Evolutionary conservation across 2,329 filamentous ascomycete genomes (phyloP), one percentile per base, ranked within the genome.

Genomic region (Incumbomyces lentus): DNA sequence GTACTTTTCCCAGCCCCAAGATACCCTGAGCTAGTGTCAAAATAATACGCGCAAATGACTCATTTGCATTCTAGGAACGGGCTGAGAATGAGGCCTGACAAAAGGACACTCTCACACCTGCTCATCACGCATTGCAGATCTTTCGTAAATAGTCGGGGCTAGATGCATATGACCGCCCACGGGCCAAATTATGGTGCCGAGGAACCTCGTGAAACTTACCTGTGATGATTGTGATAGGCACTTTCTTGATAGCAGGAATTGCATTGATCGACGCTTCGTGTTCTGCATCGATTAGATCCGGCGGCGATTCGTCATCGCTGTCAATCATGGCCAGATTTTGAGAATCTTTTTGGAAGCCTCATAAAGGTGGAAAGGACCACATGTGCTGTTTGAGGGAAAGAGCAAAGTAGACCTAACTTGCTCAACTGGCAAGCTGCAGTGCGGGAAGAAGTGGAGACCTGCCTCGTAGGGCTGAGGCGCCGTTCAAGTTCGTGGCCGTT

Each of bases 1-100:
- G 90, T 96, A 0, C 90, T 96, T 67, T 98, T 98, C 14, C 92
- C 92, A 7, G 92, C 87, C 14, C 92, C 92, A 3, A 98, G 76
- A 60, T 98, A 98, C 2, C 92, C 87, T 92, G 52, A 19, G n/a
- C 18, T 13, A 35, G 35, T 33, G 41, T 51, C 19, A 51, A 33
- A n/a, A 16, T 14, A 26, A 26, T 26, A 26, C 22, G 8, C 22
- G 22, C 22, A 26, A 26, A 8, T 8, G 5, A 26, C 8, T 26
- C 22, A 5, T 8, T 4, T 26, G 22, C 22, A 26, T 26, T 4
- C 22, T 18, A 37, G 6, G 7, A 16, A n/a, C 18, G 2, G 29
- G 33, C 22, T 26, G 22, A 26, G 22, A 26, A 4, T 26, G 22
- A 8, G 22, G 22, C 5, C 22, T 8, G 8, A 26, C 22, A 26